These are phyloP conservation scores for Taphrina communis DNA, from an alignment of 1,139 yeast genomes.

Conservation along the genomic window DNA sequence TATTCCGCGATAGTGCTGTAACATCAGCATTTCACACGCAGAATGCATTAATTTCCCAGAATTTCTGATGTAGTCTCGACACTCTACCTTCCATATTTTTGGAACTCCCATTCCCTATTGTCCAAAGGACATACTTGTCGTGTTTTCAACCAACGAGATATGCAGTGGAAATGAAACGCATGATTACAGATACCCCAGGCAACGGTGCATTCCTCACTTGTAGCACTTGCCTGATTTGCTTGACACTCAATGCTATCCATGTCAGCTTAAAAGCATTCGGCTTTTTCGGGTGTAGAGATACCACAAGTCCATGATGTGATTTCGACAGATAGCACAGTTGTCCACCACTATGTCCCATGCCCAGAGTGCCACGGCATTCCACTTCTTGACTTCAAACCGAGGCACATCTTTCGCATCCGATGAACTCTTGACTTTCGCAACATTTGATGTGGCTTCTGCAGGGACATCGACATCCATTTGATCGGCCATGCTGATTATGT, in stretches of 20 bases:
- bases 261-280: neutral
- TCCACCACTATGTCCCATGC: slow-evolving; percentile 98
- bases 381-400: slow-evolving; percentile 71
- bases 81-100: slow-evolving; percentile 68
- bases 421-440: slow-evolving; percentile 30
- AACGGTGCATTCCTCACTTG: slow-evolving; percentile 85
- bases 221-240: slow-evolving; percentile 69
- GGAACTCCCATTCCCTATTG: slow-evolving; percentile 82
- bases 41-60: too few relatives aligned
- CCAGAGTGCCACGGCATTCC: slow-evolving; percentile 97
- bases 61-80: neutral
- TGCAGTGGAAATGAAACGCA: slow-evolving; percentile 94
- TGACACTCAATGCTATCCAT: slow-evolving; percentile 75
- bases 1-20: neutral
- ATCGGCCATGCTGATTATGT: slow-evolving; percentile 48
- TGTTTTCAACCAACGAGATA: slow-evolving; percentile 94
- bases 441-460: slow-evolving; percentile 13
- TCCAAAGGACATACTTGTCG: slow-evolving; percentile 97
- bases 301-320: slow-evolving; percentile 97
- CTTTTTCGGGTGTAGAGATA: neutral
- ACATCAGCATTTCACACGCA: neutral
- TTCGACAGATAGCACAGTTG: slow-evolving; percentile 97
- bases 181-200: slow-evolving; percentile 98
- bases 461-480: slow-evolving; percentile 51
- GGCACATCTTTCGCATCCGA: slow-evolving; percentile 45